Percentiles rank a stretch among this genome's conserved stretches.
phyloP scores from a whole-genome alignment of 1,284 basidiomycete species.

The Inonotus hispidus region DNA sequence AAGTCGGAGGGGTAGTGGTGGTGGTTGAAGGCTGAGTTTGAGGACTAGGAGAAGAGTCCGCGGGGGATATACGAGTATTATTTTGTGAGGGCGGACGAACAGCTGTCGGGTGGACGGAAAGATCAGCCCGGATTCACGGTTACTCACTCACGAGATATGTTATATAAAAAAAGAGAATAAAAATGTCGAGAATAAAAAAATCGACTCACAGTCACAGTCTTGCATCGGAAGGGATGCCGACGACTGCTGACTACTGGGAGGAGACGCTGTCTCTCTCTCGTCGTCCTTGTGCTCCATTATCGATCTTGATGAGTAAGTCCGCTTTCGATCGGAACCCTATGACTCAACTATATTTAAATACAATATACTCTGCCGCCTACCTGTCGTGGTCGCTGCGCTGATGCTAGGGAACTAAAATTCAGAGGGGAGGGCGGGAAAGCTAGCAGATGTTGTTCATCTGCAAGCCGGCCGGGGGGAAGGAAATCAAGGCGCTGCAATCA shows the following conservation, averaged over 20 bases:
- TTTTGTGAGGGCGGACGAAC: constrained; percentile 54
- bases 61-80: background rate
- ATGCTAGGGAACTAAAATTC: background rate
- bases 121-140: background rate
- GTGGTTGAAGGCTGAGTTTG: background rate
- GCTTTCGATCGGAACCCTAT: background rate
- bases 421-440: background rate
- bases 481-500: background rate
- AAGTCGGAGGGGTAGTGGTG: background rate
- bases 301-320: constrained; percentile 1
- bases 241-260: background rate
- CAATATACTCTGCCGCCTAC: background rate
- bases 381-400: background rate
- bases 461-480: background rate
- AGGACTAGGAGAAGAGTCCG: background rate
- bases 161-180: background rate
- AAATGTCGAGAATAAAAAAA: background rate
- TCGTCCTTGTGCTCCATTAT: background rate
- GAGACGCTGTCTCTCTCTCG: background rate
- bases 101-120: constrained; percentile 2
- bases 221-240: constrained; percentile 5
- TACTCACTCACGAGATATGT: background rate
- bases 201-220: background rate
- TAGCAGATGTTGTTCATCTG: background rate
- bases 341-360: background rate